Conservation (phyloP, 371 early-diverging fungal genomes). For the Ecytonucleospora hepatopenaei region DNA sequence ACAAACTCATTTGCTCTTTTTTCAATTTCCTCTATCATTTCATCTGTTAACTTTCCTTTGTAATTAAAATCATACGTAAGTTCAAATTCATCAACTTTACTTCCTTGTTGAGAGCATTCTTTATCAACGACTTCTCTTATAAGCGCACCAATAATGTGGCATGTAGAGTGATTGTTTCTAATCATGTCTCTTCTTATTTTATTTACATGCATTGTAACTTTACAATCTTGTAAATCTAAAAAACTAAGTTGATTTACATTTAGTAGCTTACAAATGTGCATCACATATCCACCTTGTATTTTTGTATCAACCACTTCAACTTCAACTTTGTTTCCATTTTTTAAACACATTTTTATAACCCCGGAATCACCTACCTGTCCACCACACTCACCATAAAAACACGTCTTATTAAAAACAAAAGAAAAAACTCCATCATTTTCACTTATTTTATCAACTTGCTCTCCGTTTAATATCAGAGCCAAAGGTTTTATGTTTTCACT, state of each 20-base stretch:
- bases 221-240: too few relatives aligned
- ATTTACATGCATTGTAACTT: constrained; percentile 69
- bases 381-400: constrained; percentile 94
- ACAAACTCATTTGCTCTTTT: constrained; percentile 68
- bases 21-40: constrained; percentile 71
- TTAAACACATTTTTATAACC: constrained; percentile 66
- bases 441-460: constrained; percentile 31
- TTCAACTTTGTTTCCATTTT: constrained; percentile 53
- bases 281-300: constrained; percentile 78
- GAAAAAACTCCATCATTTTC: constrained; percentile 60
- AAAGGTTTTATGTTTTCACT: background rate
- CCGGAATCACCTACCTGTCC: constrained; percentile 96
- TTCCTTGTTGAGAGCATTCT: constrained; percentile 76
- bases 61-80: constrained; percentile 82
- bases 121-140: constrained; percentile 63
- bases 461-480: constrained; percentile 12
- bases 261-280: constrained; percentile 76
- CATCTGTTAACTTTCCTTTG: constrained; percentile 64
- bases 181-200: constrained; percentile 67
- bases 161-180: constrained; percentile 87
- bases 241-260: constrained; percentile 65
- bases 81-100: constrained; percentile 84
- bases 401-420: constrained; percentile 84
- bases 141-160: constrained; percentile 89
- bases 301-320: constrained; percentile 75